Percentiles rank a stretch among this genome's conserved stretches.
These are phyloP conservation scores for Neurospora sp. DNA, from an alignment of 495 filamentous ascomycete species.

Conservation along the genomic window DNA sequence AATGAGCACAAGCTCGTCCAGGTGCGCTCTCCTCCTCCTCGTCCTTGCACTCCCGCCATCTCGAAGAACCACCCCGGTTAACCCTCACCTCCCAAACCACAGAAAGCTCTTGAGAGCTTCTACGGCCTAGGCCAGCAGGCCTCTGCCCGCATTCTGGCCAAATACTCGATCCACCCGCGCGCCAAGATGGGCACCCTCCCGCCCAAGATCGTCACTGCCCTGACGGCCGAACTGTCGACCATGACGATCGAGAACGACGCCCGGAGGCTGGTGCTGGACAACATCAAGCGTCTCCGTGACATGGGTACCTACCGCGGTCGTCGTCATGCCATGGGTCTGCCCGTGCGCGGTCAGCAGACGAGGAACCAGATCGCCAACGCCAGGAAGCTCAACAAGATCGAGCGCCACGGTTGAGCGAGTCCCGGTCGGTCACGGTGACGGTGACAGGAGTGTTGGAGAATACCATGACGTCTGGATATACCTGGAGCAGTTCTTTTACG, in stretches of 20 bases:
- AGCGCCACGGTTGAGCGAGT: slow-evolving; percentile 44
- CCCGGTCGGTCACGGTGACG: not conserved
- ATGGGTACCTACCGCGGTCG: slow-evolving; percentile 86
- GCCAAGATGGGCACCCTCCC: slow-evolving; percentile 63
- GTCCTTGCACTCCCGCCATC: not conserved
- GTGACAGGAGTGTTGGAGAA: not conserved
- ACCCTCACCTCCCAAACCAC: slow-evolving; percentile 3
- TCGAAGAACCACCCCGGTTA: not conserved
- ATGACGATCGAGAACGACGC: slow-evolving; percentile 95
- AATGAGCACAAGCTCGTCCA: slow-evolving; percentile 69
- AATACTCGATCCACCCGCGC: slow-evolving; percentile 72
- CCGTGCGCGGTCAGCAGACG: slow-evolving; percentile 80
- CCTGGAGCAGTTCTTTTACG: not conserved
- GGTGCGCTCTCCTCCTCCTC: slow-evolving; percentile 41
- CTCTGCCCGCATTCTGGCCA: slow-evolving; percentile 68
- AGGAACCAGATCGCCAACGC: slow-evolving; percentile 73
- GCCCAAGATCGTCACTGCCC: slow-evolving; percentile 60
- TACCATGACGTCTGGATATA: not conserved
- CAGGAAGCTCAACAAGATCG: slow-evolving; percentile 68
- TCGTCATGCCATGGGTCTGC: slow-evolving; percentile 80
- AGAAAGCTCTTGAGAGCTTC: slow-evolving; percentile 82
- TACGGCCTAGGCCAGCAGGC: slow-evolving; percentile 74
- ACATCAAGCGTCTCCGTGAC: slow-evolving; percentile 78
- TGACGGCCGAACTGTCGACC: slow-evolving; percentile 74
- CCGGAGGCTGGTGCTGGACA: slow-evolving; percentile 60